These are phyloP conservation scores for Saturnispora mendoncae DNA, from an alignment of 805 yeast genomes.

Conservation along the genomic window DNA sequence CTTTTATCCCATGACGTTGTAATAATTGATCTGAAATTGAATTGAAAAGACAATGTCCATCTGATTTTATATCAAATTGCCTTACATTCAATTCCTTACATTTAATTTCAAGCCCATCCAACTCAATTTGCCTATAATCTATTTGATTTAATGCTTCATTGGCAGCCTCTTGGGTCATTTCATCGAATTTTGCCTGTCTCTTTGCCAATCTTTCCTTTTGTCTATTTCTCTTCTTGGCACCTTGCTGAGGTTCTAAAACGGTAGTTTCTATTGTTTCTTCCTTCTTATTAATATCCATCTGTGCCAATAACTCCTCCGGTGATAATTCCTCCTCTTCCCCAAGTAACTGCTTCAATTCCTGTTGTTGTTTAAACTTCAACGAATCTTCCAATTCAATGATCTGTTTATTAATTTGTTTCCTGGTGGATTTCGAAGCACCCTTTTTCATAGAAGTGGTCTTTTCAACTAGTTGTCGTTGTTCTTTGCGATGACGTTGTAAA, in stretches of 20 bases:
- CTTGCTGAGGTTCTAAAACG: conserved; percentile 1
- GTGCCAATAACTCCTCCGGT: conserved; percentile 61
- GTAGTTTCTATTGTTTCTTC: conserved; percentile 8
- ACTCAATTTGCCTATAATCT: conserved; percentile 64
- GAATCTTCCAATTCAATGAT: conserved; percentile 53
- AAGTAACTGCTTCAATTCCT: conserved; percentile 35
- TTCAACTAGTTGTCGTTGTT: conserved; percentile 55
- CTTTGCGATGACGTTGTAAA: conserved; percentile 57
- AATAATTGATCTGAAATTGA: conserved; percentile 72
- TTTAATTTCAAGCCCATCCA: conserved; percentile 49
- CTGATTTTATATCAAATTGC: conserved; percentile 71
- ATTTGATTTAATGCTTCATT: conserved; percentile 60
- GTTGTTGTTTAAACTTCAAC: conserved; percentile 43
- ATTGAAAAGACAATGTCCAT: conserved; percentile 90
- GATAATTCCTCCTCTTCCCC: conserved; percentile 40
- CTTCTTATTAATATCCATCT: conserved; percentile 28
- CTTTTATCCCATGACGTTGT: conserved; percentile 37
- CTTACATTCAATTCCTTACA: conserved; percentile 41
- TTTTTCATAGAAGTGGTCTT: conserved; percentile 69
- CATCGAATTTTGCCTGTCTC: conserved; percentile 60
- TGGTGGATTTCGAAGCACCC: conserved; percentile 72
- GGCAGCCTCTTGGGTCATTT: conserved; percentile 56
- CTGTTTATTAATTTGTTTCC: conserved; percentile 53
- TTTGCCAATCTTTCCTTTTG: conserved; percentile 76
- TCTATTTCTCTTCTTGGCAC: conserved; percentile 46